phyloP scores from a whole-genome alignment of 75 land plant genomes.

The Azolla pinnata region DNA sequence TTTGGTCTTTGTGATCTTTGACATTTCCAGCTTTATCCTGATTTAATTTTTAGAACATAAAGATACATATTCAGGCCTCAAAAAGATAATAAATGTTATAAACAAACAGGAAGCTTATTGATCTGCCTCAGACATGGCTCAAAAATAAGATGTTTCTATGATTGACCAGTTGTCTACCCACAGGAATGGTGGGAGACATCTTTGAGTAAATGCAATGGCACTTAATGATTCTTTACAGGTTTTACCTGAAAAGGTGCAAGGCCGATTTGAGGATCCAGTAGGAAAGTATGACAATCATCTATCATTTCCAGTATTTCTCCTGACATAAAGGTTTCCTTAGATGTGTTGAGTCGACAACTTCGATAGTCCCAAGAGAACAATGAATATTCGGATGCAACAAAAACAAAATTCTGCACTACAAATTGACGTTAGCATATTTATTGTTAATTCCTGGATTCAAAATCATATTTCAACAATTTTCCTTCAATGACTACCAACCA shows the following conservation, averaged over 20 bases:
- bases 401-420: conserved; percentile 28
- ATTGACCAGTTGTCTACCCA: background rate
- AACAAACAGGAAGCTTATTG: background rate
- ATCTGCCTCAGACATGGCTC: background rate
- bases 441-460: background rate
- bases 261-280: conserved; percentile 13
- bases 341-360: conserved; percentile 1
- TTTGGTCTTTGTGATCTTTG: no score
- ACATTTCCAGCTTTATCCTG: no score
- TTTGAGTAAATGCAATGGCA: no score
- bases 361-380: conserved; percentile 25
- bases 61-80: no score
- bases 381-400: conserved; percentile 25
- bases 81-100: background rate
- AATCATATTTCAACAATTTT: background rate
- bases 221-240: no score
- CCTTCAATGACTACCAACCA: no score
- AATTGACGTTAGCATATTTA: no score
- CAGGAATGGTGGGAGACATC: background rate
- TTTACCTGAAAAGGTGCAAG: conserved; percentile 3
- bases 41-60: no score
- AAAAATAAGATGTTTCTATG: no score
- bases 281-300: conserved; percentile 15
- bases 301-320: background rate
- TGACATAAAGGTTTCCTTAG: background rate